Percentiles rank a stretch among this genome's conserved stretches.
Evolutionary conservation across 2,329 filamentous ascomycete species (phyloP).

Genomic region (Colletotrichum aenigma): DNA sequence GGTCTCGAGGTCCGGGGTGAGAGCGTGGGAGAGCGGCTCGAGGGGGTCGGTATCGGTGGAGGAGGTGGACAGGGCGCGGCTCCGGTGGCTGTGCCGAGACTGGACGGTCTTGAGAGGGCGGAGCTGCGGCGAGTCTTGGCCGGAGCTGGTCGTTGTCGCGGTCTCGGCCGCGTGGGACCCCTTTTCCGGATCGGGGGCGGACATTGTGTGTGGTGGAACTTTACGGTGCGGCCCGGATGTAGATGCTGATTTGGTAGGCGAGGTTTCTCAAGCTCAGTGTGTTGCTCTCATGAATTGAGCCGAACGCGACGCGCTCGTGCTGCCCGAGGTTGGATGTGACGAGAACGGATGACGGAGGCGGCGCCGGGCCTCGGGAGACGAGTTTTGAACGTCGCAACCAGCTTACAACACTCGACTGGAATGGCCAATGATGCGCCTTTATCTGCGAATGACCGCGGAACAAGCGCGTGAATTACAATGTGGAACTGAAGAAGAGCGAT

Average conservation of each 20-base stretch:
- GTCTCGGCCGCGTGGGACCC: constrained; percentile 5
- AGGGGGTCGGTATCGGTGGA: constrained; percentile 21
- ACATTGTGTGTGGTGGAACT: neutral
- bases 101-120: neutral
- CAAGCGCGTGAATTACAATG: neutral
- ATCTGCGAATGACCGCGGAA: neutral
- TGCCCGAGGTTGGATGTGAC: neutral
- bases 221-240: neutral
- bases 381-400: neutral
- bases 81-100: constrained; percentile 13
- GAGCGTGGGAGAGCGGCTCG: constrained; percentile 40
- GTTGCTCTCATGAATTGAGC: neutral
- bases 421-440: neutral
- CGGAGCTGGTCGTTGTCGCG: constrained; percentile 2
- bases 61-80: neutral
- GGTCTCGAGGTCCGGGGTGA: constrained; percentile 40
- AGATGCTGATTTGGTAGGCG: neutral
- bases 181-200: constrained; percentile 7
- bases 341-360: neutral
- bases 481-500: neutral
- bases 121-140: constrained; percentile 13
- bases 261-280: neutral
- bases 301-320: neutral
- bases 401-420: neutral
- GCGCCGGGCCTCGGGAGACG: neutral